Base-by-base conservation (phyloP, 73 alveolate genomes). In the Paramecium caudatum region DNA sequence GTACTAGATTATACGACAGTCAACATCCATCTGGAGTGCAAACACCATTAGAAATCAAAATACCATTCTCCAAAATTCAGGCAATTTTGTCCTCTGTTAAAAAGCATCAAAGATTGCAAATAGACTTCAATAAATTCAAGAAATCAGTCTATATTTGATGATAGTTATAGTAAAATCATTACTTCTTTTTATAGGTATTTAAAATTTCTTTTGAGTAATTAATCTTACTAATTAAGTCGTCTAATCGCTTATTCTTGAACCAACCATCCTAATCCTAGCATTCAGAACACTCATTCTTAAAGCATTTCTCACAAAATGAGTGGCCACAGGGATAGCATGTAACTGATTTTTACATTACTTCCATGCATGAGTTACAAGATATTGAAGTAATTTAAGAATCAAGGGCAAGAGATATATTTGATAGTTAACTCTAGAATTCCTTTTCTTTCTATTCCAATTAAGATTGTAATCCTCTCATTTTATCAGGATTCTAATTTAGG, bases 321-420 rank as follows among this genome's bases (percentile, higher is more conserved):
- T 74, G 88, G 0, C 88, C 88, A 74, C 88, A 74, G 1, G 88
- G 88, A 43, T 74, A 74, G 32, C 88, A 74, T 17, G 88, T 74
- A 74, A 34, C 43, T 9, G 88, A 19, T 25, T 74, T 74, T 74
- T 74, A 16, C 1, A 74, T 9, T 37, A 74, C 46, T 10, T 74
- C 65, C 62, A 41, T 41, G 32, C 88, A 74, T 21, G 7, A 19
- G 19, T 74, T 37, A 21, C 88, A 74, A 4, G 55, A 12, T 0
- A 74, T 74, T 10, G 88, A 74, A 41, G 88, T 10, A 6, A 74
- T 36, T 74, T 74, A 36, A 8, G 88, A 33, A 74, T 74, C 47
- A 3, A 39, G 43, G 21, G 88, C 88, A 41, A 39, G 88, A 1
- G 62, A 32, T 9, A 74, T 74, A 74, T 74, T 74, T 37, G 16